A percentile compares a stretch with the other conserved stretches of the same genome.
phyloP scores from a whole-genome alignment of 495 filamentous ascomycete species.

The Neurospora sp. region DNA sequence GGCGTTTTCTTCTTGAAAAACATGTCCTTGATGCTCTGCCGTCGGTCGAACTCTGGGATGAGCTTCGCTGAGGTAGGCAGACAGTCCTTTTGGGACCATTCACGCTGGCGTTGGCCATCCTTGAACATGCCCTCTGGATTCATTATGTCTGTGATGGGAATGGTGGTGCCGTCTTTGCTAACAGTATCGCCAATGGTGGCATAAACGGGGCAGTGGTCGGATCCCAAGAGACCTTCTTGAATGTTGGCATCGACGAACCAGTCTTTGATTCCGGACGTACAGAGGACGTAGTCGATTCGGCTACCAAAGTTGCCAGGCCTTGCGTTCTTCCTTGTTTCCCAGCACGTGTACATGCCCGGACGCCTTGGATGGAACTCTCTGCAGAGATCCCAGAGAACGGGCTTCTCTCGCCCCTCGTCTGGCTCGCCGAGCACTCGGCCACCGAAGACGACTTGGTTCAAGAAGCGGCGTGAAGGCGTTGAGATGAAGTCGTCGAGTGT shows the following conservation, averaged over 20 bases:
- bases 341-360: conserved; percentile 87
- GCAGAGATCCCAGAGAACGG: conserved; percentile 79
- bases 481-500: conserved; percentile 47
- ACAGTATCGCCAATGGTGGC: conserved; percentile 38
- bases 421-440: conserved; percentile 60
- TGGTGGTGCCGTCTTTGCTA: conserved; percentile 29
- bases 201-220: conserved; percentile 91
- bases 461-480: conserved; percentile 62
- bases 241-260: conserved; percentile 90
- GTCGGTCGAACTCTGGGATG: conserved; percentile 78
- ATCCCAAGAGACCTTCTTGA: conserved; percentile 90
- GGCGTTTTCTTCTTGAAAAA: conserved; percentile 50
- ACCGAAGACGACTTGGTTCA: conserved; percentile 73
- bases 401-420: conserved; percentile 61
- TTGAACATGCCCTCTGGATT: conserved; percentile 70
- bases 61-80: conserved; percentile 71
- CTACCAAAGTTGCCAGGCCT: conserved; percentile 86
- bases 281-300: conserved; percentile 88
- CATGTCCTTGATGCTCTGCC: conserved; percentile 87
- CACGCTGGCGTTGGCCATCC: conserved; percentile 54
- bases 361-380: conserved; percentile 70
- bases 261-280: conserved; percentile 64
- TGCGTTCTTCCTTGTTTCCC: conserved; percentile 50
- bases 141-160: conserved; percentile 62
- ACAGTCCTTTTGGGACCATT: conserved; percentile 55